phyloP scores from a whole-genome alignment of 805 yeast genomes.

The Candida nonsorbophila region DNA sequence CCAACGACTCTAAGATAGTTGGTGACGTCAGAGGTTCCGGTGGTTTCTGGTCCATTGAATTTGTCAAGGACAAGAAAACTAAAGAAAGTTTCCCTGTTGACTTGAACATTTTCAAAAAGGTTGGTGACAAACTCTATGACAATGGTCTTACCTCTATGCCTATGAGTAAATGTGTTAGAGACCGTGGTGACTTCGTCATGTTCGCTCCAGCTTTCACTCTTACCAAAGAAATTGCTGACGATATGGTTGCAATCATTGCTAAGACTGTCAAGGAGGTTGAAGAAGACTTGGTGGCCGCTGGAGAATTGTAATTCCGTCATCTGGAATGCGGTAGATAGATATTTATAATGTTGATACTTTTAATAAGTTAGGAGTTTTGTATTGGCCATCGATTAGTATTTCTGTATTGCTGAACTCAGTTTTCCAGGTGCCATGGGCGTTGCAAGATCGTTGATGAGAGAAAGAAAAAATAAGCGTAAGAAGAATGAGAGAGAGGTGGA shows the following conservation, averaged over 20 bases:
- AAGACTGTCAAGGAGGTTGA: conserved; percentile 37
- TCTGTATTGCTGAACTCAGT: too few relatives aligned
- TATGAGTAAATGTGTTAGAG: conserved; percentile 29
- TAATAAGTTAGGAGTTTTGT: too few relatives aligned
- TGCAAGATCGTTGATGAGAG: too few relatives aligned
- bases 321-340: too few relatives aligned
- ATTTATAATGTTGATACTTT: too few relatives aligned
- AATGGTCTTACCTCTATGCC: conserved; percentile 48
- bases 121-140: conserved; percentile 25
- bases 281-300: too few relatives aligned
- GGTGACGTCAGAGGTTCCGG: conserved; percentile 65
- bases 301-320: too few relatives aligned
- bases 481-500: too few relatives aligned
- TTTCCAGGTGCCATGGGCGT: too few relatives aligned
- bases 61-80: conserved; percentile 48
- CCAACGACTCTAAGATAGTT: conserved; percentile 17
- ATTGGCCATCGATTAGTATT: too few relatives aligned
- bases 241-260: conserved; percentile 29
- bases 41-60: conserved; percentile 54
- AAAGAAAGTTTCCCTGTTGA: conserved; percentile 42
- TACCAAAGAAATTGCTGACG: conserved; percentile 30
- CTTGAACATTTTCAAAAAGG: conserved; percentile 28
- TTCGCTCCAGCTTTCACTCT: conserved; percentile 42
- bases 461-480: too few relatives aligned
- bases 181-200: conserved; percentile 39